These are phyloP conservation scores for Tilletia caries DNA, from an alignment of 1,284 basidiomycete species.

Conservation along the genomic window DNA sequence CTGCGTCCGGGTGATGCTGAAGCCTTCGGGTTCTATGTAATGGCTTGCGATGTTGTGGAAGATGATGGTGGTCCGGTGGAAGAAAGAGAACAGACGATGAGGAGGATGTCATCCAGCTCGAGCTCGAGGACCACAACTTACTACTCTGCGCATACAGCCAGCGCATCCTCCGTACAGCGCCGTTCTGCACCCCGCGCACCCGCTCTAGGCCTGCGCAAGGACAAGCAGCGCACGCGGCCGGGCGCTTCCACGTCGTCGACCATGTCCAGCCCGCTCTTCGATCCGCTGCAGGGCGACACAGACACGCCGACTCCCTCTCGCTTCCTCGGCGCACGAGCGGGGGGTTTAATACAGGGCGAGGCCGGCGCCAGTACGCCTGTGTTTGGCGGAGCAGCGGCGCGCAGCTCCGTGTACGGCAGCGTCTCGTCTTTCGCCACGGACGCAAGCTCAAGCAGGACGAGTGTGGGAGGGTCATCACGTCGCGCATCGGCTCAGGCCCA, in stretches of 20 bases:
- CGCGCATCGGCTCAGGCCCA: not conserved
- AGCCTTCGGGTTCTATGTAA: not conserved
- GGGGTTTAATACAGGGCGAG: too few species aligned
- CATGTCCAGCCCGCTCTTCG: conserved; percentile 9
- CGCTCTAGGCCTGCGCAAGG: too few species aligned
- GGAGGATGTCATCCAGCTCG: not conserved
- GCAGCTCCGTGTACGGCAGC: not conserved
- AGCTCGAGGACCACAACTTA: not conserved
- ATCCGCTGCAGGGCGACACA: not conserved
- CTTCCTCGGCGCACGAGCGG: not conserved
- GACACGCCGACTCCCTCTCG: not conserved
- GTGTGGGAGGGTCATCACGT: too few species aligned
- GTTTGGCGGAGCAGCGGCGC: not conserved
- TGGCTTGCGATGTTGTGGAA: not conserved
- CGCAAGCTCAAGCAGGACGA: too few species aligned
- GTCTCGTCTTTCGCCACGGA: not conserved
- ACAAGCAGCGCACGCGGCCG: too few species aligned
- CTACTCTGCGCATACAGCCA: not conserved
- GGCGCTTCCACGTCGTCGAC: not conserved
- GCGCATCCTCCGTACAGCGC: too few species aligned
- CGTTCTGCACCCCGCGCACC: too few species aligned
- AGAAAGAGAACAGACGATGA: not conserved
- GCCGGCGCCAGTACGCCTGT: too few species aligned
- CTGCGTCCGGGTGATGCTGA: not conserved
- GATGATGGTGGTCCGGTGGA: conserved; percentile 2